Conservation (phyloP, 2,329 filamentous ascomycete species). For the Hymenotorrendiella dingleyae region DNA sequence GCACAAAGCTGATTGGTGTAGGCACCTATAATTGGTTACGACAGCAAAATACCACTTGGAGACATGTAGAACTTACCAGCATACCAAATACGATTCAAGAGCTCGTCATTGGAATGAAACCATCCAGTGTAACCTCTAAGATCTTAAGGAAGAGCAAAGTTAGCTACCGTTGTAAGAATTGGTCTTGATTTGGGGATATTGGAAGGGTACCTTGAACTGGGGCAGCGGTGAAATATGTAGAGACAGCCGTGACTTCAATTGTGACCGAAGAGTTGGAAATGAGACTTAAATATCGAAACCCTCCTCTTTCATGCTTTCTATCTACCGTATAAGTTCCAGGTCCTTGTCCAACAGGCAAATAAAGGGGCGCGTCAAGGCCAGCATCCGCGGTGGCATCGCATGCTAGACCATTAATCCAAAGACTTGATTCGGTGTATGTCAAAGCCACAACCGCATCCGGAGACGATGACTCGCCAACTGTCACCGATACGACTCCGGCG, state of each 20-base stretch:
- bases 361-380: slow-evolving; percentile 42
- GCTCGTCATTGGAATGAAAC: slow-evolving; percentile 30
- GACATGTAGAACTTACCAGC: slow-evolving; percentile 36
- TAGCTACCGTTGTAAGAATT: too few species aligned
- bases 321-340: slow-evolving; percentile 37
- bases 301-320: slow-evolving; percentile 39
- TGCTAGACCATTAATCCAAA: slow-evolving; percentile 42
- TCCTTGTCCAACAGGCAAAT: slow-evolving; percentile 35
- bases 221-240: slow-evolving; percentile 34
- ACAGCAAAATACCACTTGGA: slow-evolving; percentile 11
- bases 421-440: slow-evolving; percentile 34
- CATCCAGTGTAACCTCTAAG: slow-evolving; percentile 28
- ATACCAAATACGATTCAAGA: slow-evolving; percentile 35
- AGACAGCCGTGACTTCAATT: slow-evolving; percentile 27
- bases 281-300: slow-evolving; percentile 45
- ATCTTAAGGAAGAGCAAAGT: too few species aligned
- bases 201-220: too few species aligned
- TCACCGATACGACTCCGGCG: slow-evolving; percentile 33
- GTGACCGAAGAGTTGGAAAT: slow-evolving; percentile 31
- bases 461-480: slow-evolving; percentile 23
- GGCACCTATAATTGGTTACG: slow-evolving; percentile 13
- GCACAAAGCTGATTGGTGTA: slow-evolving; percentile 29
- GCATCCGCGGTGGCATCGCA: slow-evolving; percentile 42
- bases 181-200: too few species aligned
- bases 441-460: slow-evolving; percentile 32